Base-by-base conservation (phyloP, 768 basidiomycete species). In the Boletus vermiculosoides region DNA sequence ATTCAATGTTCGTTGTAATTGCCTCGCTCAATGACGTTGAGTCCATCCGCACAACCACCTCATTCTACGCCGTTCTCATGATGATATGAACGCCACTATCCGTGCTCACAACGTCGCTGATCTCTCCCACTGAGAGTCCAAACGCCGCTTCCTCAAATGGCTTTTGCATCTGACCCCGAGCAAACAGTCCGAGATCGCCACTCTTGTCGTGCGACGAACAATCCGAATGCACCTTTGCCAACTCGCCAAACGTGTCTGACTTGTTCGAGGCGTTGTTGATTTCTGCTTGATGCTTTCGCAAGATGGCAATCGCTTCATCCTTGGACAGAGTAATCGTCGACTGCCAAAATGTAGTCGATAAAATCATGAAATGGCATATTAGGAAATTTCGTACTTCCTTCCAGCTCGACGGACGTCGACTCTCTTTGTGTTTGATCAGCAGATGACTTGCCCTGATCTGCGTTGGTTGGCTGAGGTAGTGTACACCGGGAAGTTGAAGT, bases 31-130 rank as follows among this genome's bases (percentile, higher is more conserved):
- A n/a, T n/a, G n/a, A n/a, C 28, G 18, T 28, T 3, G 45, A 30
- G 42, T 18, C 2, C 10, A 40, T 11, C n/a, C 39, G 10, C 20
- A 41, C 40, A 20, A n/a, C 39, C n/a, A 10, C 41, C 54, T 48
- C 56, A 33, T n/a, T 30, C 53, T 67, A 92, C 18, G 77, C 92
- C 51, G 92, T 94, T 66, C 97, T 83, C 74, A 96, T 76, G 66
- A 99, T 90, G 63, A 98, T 66, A 72, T 99, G 97, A 22, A 98
- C 93, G 20, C 97, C 97, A 63, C 93, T 95, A 63, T 98, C 95
- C 45, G 96, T 90, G 65, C 83, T 84, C 67, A 98, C 83, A 45
- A 94, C 76, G 30, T 84, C 87, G 71, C 90, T 92, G 68, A 94
- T 86, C 74, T 90, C 73, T 9, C 86, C 90, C 22, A 88, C 81